Evolutionary conservation across 805 yeast genomes (phyloP).

Genomic region (Danielia oregonensis): DNA sequence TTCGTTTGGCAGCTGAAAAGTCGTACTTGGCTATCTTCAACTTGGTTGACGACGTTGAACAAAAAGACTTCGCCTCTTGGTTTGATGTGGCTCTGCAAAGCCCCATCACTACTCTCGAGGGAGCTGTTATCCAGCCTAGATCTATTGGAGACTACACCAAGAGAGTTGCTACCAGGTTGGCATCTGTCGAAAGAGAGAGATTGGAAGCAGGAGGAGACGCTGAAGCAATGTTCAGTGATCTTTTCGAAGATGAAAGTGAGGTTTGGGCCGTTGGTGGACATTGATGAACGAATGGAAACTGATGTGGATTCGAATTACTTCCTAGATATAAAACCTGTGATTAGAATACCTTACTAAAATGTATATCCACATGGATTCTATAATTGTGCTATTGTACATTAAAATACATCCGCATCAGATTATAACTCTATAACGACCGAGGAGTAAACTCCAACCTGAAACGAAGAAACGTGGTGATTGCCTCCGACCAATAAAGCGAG

Average conservation of each 20-base stretch:
- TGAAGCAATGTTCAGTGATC: constrained; percentile 79
- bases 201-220: constrained; percentile 87
- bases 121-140: constrained; percentile 54
- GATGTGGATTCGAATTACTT: no score
- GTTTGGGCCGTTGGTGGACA: constrained; percentile 81
- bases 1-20: constrained; percentile 91
- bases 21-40: constrained; percentile 72
- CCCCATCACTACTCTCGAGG: constrained; percentile 40
- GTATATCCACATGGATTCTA: background rate
- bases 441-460: no score
- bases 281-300: no score
- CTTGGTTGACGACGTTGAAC: constrained; percentile 62
- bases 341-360: background rate
- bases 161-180: constrained; percentile 86
- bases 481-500: no score
- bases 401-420: background rate
- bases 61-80: constrained; percentile 62
- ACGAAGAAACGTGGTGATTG: no score
- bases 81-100: constrained; percentile 38
- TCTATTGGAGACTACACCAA: constrained; percentile 84
- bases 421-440: background rate
- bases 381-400: no score
- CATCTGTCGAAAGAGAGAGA: constrained; percentile 82
- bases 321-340: no score
- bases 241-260: constrained; percentile 81